Base-by-base conservation (phyloP, 768 basidiomycete genomes). In the Cubamyces sp. region DNA sequence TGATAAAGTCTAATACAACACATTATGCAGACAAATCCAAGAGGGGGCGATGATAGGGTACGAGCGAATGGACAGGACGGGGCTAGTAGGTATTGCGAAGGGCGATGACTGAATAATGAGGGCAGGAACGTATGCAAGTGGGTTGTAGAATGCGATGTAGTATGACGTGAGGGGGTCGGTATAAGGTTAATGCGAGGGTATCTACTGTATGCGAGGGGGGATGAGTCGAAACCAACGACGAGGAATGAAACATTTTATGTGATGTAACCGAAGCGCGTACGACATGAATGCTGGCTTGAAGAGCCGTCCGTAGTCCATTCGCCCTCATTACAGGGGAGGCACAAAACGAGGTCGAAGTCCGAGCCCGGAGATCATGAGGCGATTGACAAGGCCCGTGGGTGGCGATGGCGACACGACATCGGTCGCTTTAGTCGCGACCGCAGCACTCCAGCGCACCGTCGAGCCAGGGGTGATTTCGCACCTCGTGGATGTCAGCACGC, bases 401-500 rank as follows among this genome's bases (percentile, higher is more conserved):
- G 18, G 37, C 26, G 28, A 23, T 25, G 9, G 34, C 4, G 50
- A 28, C 34, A 25, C 53, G 49, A 51, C 12, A 26, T 37, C 47
- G n/a, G 34, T 48, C 43, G 51, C 45, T 42, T 52, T 63, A 63
- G 40, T 65, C 64, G 37, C 51, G 51, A n/a, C 56, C 64, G 11
- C 25, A 51, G 49, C 63, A 54, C 48, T 74, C 73, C 54, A 76
- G 64, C 39, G 74, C 73, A 51, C 72, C 73, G 47, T 72, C 68
- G 49, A 97, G 80, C 95, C 96, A 98, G n/a, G 81, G 82, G 75
- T 96, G 92, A n/a, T 74, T 76, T 51, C 86, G 84, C 41, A 99
- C 87, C 74, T 96, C 89, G 51, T 79, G 76, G 55, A 98, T 93
- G 42, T 88, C 90, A 30, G 91, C 90, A 50, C 96, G 84, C 61